These are phyloP conservation scores for Chytriomyces sp. DNA, from an alignment of 192 early-diverging fungal species.

Conservation along the genomic window DNA sequence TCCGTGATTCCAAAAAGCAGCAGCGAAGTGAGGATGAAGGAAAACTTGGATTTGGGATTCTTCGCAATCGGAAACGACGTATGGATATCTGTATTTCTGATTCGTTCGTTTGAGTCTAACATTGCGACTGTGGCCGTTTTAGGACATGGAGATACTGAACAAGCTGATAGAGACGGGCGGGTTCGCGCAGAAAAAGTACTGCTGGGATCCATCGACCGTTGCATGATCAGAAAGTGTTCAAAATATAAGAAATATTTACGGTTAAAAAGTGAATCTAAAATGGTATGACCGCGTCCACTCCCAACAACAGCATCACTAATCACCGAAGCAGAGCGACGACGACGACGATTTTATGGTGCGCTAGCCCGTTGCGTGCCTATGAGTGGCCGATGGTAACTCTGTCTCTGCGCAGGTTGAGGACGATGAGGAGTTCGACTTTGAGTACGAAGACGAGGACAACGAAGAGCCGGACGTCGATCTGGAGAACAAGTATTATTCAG, in stretches of 20 bases:
- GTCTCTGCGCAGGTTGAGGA: conserved; percentile 38
- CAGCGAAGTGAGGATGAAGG: conserved; percentile 32
- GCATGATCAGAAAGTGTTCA: conserved; percentile 15
- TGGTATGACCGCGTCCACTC: too few species aligned
- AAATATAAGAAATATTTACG: neutral
- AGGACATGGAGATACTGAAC: conserved; percentile 39
- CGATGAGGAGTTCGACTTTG: conserved; percentile 81
- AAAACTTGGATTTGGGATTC: conserved; percentile 46
- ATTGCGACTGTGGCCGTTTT: neutral
- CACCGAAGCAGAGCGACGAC: conserved; percentile 9
- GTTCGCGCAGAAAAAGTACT: conserved; percentile 33
- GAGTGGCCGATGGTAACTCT: neutral
- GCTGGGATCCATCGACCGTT: conserved; percentile 48
- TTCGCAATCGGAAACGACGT: neutral
- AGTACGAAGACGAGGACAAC: conserved; percentile 82
- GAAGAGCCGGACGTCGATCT: conserved; percentile 82
- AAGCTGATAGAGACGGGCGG: neutral
- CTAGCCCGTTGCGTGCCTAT: neutral
- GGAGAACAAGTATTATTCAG: conserved; percentile 90
- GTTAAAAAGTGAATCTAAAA: neutral
- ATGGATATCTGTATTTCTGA: neutral
- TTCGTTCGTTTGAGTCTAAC: neutral
- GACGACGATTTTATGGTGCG: conserved; percentile 22
- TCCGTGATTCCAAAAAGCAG: conserved; percentile 48
- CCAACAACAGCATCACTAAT: too few species aligned